Conservation (phyloP, 2,329 filamentous ascomycete genomes). For the Coniochaeta prunicola region DNA sequence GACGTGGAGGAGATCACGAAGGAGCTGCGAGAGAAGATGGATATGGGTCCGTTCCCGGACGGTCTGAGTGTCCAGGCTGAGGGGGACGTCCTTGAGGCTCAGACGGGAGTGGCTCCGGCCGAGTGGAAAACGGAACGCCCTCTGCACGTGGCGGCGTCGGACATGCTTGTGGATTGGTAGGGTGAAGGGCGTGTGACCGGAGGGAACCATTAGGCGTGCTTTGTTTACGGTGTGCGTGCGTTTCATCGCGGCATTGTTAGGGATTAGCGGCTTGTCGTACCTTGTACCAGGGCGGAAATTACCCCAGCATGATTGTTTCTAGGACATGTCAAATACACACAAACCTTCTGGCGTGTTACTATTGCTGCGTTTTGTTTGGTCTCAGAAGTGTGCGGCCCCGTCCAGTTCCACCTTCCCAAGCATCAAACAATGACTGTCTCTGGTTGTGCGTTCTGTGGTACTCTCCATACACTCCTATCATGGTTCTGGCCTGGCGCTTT, state of each 20-base stretch:
- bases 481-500: background rate
- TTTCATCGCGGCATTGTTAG: background rate
- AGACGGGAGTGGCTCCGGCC: background rate
- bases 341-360: background rate
- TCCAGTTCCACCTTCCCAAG: background rate
- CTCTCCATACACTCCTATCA: background rate
- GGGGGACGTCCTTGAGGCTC: slow-evolving; percentile 1
- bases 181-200: background rate
- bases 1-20: slow-evolving; percentile 72
- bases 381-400: background rate
- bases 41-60: slow-evolving; percentile 2
- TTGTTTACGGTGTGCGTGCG: background rate
- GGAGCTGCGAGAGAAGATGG: slow-evolving; percentile 57
- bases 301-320: background rate
- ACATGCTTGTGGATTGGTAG: background rate
- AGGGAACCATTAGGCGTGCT: background rate
- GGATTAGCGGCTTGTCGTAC: background rate
- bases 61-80: slow-evolving; percentile 1
- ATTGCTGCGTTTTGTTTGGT: background rate
- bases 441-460: background rate
- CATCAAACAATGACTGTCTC: background rate
- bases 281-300: background rate
- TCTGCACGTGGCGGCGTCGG: background rate
- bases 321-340: background rate
- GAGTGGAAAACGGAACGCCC: slow-evolving; percentile 2